Evolutionary conservation across 108 stramenopile species (phyloP), one percentile per base, ranked within the genome.

Genomic region (Pseudonitzschia pungens): DNA sequence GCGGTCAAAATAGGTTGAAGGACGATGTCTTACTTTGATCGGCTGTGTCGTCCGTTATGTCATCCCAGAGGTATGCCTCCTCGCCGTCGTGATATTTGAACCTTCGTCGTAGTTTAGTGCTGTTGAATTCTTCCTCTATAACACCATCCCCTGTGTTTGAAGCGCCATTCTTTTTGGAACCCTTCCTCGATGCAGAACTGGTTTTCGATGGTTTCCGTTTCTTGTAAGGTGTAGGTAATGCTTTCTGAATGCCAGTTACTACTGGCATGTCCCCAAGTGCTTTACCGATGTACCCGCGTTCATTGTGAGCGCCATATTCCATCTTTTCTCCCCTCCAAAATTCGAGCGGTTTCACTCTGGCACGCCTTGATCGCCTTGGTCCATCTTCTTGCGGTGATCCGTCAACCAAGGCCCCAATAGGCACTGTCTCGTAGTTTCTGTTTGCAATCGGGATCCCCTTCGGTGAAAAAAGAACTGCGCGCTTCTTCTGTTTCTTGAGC

Each of bases 321-420:
- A 86, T 31, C 60, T 86, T 81, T 77, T 97, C 97, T 73, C 89
- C 90, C 77, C 92, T 95, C 97, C 97, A 97, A 67, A 73, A 97
- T 65, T 86, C 83, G 18, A 97, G 70, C 44, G 92, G 92, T 52
- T 76, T 50, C 52, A 80, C 77, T 40, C 68, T 76, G 16, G 81
- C 78, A 24, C 96, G 81, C 53, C 72, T 69, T 1, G 89, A 90
- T 64, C 93, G 66, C 29, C 93, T 86, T 12, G 77, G 57, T 32
- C 72, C 78, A 53, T 77, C 59, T 26, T 68, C 85, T 69, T 77
- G 77, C 8, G 83, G 85, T 12, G 81, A 71, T 26, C 64, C 68
- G 31, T 87, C 84, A 51, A 85, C 89, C 41, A 72, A 81, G 48
- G 90, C 85, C 12, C 83, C 74, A 29, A 91, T 73, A 27, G 93